Base-by-base conservation (phyloP, 2,329 filamentous ascomycete species). In the Incumbomyces lentus region DNA sequence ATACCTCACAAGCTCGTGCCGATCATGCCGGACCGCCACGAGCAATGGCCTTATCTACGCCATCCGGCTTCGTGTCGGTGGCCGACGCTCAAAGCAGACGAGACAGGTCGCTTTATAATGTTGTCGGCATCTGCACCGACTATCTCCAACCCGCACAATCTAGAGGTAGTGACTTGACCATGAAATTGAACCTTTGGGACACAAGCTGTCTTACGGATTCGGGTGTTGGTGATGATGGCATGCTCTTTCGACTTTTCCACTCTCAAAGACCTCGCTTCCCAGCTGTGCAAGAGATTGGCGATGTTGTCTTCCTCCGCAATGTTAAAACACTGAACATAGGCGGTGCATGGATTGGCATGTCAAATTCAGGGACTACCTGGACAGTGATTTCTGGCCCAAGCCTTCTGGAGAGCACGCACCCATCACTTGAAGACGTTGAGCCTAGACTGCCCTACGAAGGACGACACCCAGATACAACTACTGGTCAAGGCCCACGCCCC, bases 101-200 rank as follows among this genome's bases (percentile, higher is more conserved):
- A 12, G 34, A 45, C 16, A 5, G 17, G 17, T 10, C 11, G 10
- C 29, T 14, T 3, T 48, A 43, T 43, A 48, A 70, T 63, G 65
- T 92, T 34, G 73, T 87, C 42, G 88, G 86, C 1, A 64, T 90
- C 3, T 75, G 90, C 2, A 76, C 78, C 43, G 84, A 90, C 55
- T 73, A 71, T 40, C 71, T 77, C 47, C 63, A 70, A 1, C 75
- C 78, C 1, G 69, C 68, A 0, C 47, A 60, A 10, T 79, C 79
- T 1, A 66, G 51, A 45, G 72, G 75, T 17, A 57, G 61, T 18
- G 81, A 84, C 72, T 75, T 63, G 56, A 83, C 82, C 61, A 75
- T 73, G 50, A 72, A 72, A 17, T 66, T 86, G 30, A 74, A 70
- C 1, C 59, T 88, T 3, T 76, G 69, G 56, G 83, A 88, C 58